A percentile compares a stretch with the other conserved stretches of the same genome.
Evolutionary conservation across 768 basidiomycete species (phyloP).

Genomic region (Stropharia rugosoannulata): DNA sequence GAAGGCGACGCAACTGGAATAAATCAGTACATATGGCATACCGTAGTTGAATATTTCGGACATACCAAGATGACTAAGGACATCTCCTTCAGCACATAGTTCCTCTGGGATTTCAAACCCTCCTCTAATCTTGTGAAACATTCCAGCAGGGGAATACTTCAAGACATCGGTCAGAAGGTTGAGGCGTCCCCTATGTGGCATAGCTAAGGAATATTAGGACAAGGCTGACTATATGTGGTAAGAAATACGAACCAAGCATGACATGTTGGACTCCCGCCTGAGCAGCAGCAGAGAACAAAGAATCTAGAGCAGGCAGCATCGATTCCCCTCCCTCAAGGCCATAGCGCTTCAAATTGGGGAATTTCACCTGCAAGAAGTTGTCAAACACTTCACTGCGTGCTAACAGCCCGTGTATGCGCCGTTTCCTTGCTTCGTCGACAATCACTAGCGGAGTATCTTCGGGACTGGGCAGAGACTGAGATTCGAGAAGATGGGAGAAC

Average conservation of each 20-base stretch:
- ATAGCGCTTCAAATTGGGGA: conserved; percentile 86
- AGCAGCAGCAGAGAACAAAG: conserved; percentile 68
- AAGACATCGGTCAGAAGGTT: conserved; percentile 83
- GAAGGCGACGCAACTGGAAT: conserved; percentile 61
- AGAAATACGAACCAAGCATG: conserved; percentile 44
- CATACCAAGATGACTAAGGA: conserved; percentile 80
- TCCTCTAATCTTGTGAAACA: conserved; percentile 89
- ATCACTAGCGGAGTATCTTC: conserved; percentile 30
- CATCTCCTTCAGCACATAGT: conserved; percentile 74
- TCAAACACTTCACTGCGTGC: conserved; percentile 81
- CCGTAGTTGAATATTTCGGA: neutral
- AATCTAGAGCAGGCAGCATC: conserved; percentile 86
- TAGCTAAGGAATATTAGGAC: conserved; percentile 36
- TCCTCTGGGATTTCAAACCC: conserved; percentile 69
- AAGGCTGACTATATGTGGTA: neutral
- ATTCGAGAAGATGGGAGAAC: conserved; percentile 87
- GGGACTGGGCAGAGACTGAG: conserved; percentile 39
- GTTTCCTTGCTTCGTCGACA: conserved; percentile 38
- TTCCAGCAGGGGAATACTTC: conserved; percentile 57
- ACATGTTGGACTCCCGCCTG: conserved; percentile 68
- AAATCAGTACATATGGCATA: neutral
- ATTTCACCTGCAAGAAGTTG: conserved; percentile 82
- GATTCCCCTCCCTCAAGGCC: conserved; percentile 93
- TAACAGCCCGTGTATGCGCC: conserved; percentile 66
- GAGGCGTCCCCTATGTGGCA: conserved; percentile 88